Evolutionary conservation across 352 stramenopile genomes (phyloP), one percentile per base, ranked within the genome.

Genomic region (Pythium phragmitis): DNA sequence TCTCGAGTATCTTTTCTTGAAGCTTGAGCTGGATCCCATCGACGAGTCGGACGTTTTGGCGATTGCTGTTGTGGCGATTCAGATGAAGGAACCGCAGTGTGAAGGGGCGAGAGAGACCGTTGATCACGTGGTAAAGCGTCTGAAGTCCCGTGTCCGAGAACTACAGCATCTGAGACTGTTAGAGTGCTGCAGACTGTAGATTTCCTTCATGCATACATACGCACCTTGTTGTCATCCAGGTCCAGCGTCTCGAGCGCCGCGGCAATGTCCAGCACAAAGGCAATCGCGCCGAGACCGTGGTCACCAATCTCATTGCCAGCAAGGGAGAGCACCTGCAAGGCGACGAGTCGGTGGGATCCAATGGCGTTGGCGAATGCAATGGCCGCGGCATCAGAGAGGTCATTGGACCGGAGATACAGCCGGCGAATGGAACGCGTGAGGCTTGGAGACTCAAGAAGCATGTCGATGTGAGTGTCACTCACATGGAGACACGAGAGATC

Each of bases 401-500:
- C 46, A 37, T 85, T 86, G 5, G 77, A 83, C 11, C 76, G 68
- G 11, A 88, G 67, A 26, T 75, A 82, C 0, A 88, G 34, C 16
- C 74, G 74, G 1, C 43, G 46, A n/a, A 86, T 59, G 2, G 58
- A 47, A 11, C 60, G 60, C n/a, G n/a, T 6, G 16, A 75, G 56
- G 9, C 57, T 26, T 14, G 49, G 19, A 41, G 57, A 23, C 3
- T 7, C 30, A 7, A 82, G 21, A 12, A 85, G 33, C 3, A 62
- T 28, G 4, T 23, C 23, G 5, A 75, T 56, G 7, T 54, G 37
- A 3, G 39, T 33, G 54, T 80, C 76, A 0, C 54, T 67, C 6
- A 87, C 13, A 30, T 76, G 68, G 4, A 73, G 70, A 46, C 77
- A 89, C 1, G 80, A 89, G 28, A 89, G 57, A 43, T 89, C 74